These are phyloP conservation scores for Astrothelium macrocarpum DNA, from an alignment of 495 filamentous ascomycete genomes.

Conservation along the genomic window DNA sequence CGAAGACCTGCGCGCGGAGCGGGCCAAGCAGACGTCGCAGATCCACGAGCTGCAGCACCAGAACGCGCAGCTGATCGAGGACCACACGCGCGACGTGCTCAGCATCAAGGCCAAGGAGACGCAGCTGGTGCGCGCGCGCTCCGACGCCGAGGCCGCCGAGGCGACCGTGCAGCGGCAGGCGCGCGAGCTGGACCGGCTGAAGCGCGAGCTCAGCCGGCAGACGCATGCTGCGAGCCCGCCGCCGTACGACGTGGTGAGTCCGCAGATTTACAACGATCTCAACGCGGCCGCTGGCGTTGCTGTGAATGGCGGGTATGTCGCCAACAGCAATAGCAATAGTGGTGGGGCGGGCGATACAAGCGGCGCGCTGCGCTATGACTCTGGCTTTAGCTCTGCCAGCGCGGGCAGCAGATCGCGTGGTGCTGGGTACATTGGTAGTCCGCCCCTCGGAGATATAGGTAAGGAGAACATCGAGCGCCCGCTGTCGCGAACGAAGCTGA, in stretches of 20 bases:
- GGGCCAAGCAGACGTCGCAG: conserved; percentile 62
- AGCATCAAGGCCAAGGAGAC: conserved; percentile 98
- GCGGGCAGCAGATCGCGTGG: too few relatives aligned
- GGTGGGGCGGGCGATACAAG: conserved; percentile 16
- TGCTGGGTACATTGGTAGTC: conserved; percentile 23
- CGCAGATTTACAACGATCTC: conserved; percentile 14
- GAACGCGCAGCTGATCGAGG: conserved; percentile 93
- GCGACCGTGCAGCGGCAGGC: conserved; percentile 70
- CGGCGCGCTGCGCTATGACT: not conserved
- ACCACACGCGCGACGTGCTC: conserved; percentile 89
- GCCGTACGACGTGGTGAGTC: conserved; percentile 26
- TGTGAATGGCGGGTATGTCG: not conserved
- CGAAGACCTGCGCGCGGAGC: conserved; percentile 69
- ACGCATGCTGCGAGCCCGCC: conserved; percentile 36
- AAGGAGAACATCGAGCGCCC: conserved; percentile 35
- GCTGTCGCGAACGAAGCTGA: conserved; percentile 39
- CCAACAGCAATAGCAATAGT: not conserved
- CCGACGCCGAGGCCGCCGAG: conserved; percentile 82
- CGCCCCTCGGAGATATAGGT: conserved; percentile 25
- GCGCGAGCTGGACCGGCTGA: conserved; percentile 85
- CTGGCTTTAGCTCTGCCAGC: not conserved
- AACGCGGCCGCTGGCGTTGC: not conserved
- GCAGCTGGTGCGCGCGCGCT: conserved; percentile 81
- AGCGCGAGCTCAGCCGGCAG: conserved; percentile 56
- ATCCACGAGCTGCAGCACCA: conserved; percentile 86